Evolutionary conservation across 768 basidiomycete species (phyloP), one percentile per base, ranked within the genome.

Genomic region (Cystofilobasidium capitatum): DNA sequence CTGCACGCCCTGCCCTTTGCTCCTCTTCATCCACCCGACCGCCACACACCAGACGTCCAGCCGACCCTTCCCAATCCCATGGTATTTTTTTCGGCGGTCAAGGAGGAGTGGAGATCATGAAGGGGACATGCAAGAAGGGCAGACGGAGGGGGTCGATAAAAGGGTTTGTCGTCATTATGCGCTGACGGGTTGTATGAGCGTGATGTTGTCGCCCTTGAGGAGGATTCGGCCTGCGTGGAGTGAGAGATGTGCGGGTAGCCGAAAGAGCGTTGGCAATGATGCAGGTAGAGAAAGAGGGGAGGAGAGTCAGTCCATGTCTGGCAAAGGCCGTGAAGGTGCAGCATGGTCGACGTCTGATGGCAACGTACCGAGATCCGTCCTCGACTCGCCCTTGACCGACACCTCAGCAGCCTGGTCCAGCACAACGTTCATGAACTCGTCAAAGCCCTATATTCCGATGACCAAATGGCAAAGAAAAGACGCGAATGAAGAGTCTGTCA

Each of bases 401-500:
- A 96, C 86, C 77, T 99, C 94, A 61, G 84, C 83, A 51, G 93
- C 91, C 58, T 96, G 89, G 72, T 99, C 94, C 29, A 99, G 79
- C 40, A 97, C 89, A 36, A 99, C 79, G 75, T 99, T 99, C 94
- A 99, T 99, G 79, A 97, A 99, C 77, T 99, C 94, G 76, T 99
- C 94, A 73, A 99, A 99, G 45, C 94, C 93, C 94, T 97, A 51
- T 20, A 31, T 2, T 29, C 17, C 5, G 31, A 58, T 6, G 26
- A 29, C 2, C 54, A 69, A n/a, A 24, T 9, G 17, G 42, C 44
- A 35, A 61, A 3, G 24, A 24, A n/a, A 47, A 20, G 26, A 37
- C 24, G 61, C 61, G 31, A 44, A 55, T 17, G 45, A 37, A 42
- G 60, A 45, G 16, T 9, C 47, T 8, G 22, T n/a, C 47, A 20